A percentile compares a stretch with the other conserved stretches of the same genome.
These are phyloP conservation scores for Ilex aquifolium DNA, from an alignment of 257 asterid genomes.

Conservation along the genomic window DNA sequence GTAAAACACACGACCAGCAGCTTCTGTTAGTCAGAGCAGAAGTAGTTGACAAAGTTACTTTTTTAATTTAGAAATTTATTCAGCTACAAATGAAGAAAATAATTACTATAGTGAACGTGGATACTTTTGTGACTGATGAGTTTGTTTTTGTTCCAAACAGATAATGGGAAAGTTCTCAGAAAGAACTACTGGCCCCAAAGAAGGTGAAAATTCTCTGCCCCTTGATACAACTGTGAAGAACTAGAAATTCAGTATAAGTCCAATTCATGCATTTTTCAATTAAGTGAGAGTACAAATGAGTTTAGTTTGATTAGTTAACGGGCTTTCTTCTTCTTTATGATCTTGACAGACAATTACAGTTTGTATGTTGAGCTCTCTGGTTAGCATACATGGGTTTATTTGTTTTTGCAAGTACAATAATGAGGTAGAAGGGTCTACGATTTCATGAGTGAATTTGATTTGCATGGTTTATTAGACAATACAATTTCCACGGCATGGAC, in stretches of 20 bases:
- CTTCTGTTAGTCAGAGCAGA: not conserved
- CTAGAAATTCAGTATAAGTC: not conserved
- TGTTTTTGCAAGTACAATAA: not conserved
- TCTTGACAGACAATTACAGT: not conserved
- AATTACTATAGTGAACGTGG: not conserved
- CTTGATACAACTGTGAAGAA: not conserved
- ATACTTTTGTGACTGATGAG: not conserved
- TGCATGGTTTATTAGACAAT: no score
- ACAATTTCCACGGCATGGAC: no score
- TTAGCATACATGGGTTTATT: not conserved
- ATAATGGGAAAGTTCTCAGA: not conserved
- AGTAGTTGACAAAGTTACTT: no score
- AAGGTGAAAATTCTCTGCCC: not conserved
- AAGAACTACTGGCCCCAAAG: not conserved
- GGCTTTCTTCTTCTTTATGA: not conserved
- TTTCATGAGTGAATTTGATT: no score
- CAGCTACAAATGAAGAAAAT: not conserved
- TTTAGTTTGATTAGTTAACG: no score
- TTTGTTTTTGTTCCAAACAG: not conserved
- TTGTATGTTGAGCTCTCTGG: not conserved
- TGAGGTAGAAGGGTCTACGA: no score
- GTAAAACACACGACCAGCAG: not conserved
- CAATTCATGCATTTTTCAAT: not conserved
- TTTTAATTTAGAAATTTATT: no score
- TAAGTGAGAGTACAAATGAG: no score